Base-by-base conservation (phyloP, 2,329 filamentous ascomycete genomes). In the Tolypocladium pustulatum region DNA sequence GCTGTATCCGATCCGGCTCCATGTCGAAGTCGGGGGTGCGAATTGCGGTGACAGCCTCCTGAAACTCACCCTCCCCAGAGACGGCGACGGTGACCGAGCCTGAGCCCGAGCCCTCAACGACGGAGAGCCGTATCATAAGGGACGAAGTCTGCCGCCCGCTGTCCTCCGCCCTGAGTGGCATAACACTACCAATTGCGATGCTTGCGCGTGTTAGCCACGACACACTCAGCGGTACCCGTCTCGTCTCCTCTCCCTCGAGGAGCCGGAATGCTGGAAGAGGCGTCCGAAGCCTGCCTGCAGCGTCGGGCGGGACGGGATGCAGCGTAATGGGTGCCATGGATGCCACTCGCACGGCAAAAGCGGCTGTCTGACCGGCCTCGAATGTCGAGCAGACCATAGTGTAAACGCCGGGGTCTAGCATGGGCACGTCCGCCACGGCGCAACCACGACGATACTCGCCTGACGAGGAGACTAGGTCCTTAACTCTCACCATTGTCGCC, bases 371-470 rank as follows among this genome's bases (percentile, higher is more conserved):
- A 10, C 87, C 88, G 0, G 87, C 81, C 62, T 96, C 91, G 70
- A 95, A 97, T 0, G 93, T 96, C 2, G 91, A 96, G 69, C 89
- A 93, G 8, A 97, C 88, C 58, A 96, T 80, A 0, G 90, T 97
- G 71, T 97, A 99, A 0, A 79, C 79, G 0, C 93, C 93, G 0
- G 83, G 75, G 43, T 86, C 84, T 22, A 96, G 75, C 25, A 76
- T 62, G 67, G 66, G 71, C 64, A 82, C 75, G 61, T 89, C 83
- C 3, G 88, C 86, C 37, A 91, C 77, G 4, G 89, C 89, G 68
- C 88, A 90, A 34, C 89, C 88, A 34, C 87, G 85, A 55, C 89
- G 86, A 72, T 99, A 97, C 64, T 96, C 91, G n/a, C 90, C 90
- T 38, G 90, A 95, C 58, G 90, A 87, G 27, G 83, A 83, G 30